A percentile compares a stretch with the other conserved stretches of the same genome.
phyloP scores from a whole-genome alignment of 1,284 basidiomycete species.

The Exobasidium rhododendri region DNA sequence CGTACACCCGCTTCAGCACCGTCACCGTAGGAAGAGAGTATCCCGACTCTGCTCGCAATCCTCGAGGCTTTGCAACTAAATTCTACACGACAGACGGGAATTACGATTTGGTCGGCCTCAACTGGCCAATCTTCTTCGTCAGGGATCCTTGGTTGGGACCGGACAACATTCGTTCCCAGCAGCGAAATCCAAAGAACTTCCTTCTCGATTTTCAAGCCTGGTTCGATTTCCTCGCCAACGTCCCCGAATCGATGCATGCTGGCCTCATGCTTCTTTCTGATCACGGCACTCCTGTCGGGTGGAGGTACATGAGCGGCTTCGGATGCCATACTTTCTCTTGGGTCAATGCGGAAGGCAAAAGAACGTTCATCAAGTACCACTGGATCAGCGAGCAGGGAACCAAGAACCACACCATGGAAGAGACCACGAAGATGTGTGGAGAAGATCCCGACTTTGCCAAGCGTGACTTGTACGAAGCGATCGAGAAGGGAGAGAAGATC shows the following conservation, averaged over 20 bases:
- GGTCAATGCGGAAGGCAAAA: slow-evolving; percentile 34
- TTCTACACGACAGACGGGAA: slow-evolving; percentile 76
- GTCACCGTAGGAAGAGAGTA: slow-evolving; percentile 5
- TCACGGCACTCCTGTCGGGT: slow-evolving; percentile 73
- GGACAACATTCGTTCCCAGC: slow-evolving; percentile 53
- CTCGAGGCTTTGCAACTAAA: slow-evolving; percentile 76
- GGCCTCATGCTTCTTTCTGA: slow-evolving; percentile 80
- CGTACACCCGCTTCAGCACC: slow-evolving; percentile 10
- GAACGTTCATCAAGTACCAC: slow-evolving; percentile 36
- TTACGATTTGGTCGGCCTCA: slow-evolving; percentile 66
- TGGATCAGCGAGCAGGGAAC: slow-evolving; percentile 31
- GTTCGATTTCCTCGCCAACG: slow-evolving; percentile 57
- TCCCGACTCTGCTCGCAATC: slow-evolving; percentile 68
- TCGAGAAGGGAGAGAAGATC: slow-evolving; percentile 58
- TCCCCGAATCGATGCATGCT: slow-evolving; percentile 65
- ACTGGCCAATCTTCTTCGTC: slow-evolving; percentile 77
- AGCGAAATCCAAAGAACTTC: slow-evolving; percentile 69
- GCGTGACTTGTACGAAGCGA: slow-evolving; percentile 56
- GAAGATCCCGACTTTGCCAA: slow-evolving; percentile 56
- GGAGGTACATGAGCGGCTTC: slow-evolving; percentile 74
- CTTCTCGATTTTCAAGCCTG: slow-evolving; percentile 57
- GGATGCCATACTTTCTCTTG: slow-evolving; percentile 67
- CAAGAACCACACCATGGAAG: slow-evolving; percentile 26
- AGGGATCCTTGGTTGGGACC: slow-evolving; percentile 59
- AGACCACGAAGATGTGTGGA: slow-evolving; percentile 44